Conservation (phyloP, 2,329 filamentous ascomycete species). For the Myotisia sp. region DNA sequence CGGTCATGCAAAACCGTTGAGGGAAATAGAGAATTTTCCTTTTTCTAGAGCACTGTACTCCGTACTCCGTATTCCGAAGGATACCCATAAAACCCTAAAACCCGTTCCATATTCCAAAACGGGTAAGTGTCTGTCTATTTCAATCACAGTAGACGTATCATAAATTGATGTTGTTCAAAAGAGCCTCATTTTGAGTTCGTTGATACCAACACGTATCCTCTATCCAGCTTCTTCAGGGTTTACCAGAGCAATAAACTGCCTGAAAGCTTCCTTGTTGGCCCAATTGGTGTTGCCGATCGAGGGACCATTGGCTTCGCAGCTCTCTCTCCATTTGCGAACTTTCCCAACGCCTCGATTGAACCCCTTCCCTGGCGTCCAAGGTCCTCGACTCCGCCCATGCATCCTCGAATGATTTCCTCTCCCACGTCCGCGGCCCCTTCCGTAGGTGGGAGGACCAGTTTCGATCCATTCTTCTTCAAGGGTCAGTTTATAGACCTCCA, state of each 20-base stretch:
- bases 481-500: conserved; percentile 30
- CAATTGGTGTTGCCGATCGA: conserved; percentile 15
- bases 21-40: no score
- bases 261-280: conserved; percentile 22
- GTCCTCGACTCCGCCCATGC: conserved; percentile 17
- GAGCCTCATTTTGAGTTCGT: no score
- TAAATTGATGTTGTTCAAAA: no score
- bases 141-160: no score
- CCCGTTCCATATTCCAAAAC: no score
- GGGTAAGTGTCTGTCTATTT: no score
- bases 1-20: no score
- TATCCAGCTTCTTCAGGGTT: conserved; percentile 9
- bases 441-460: conserved; percentile 13
- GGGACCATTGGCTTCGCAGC: conserved; percentile 22
- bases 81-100: no score
- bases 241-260: conserved; percentile 25
- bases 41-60: no score
- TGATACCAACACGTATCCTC: no score
- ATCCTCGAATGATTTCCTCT: conserved; percentile 13
- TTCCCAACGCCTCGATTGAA: conserved; percentile 29
- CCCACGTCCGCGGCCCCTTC: conserved; percentile 16
- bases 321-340: conserved; percentile 25
- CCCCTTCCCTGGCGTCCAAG: conserved; percentile 30
- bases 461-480: conserved; percentile 30
- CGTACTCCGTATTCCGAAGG: no score